Evolutionary conservation across 139 green algal species (phyloP).

Genomic region (Raphidocelis subcapitata): DNA sequence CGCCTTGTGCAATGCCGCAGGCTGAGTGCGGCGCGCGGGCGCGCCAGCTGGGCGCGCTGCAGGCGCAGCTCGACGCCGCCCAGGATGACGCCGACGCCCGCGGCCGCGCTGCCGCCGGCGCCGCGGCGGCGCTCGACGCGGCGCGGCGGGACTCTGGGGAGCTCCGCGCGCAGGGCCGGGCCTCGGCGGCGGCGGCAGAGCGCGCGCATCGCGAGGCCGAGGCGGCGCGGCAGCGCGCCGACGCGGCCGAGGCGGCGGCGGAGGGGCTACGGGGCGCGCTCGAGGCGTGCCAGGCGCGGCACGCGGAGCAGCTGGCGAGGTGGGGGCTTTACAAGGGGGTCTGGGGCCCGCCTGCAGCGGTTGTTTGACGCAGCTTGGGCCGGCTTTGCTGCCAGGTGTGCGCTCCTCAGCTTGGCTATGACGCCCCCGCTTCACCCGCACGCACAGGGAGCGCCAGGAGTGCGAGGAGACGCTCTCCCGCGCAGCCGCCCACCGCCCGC

Average conservation of each 20-base stretch:
- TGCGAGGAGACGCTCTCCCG: constrained; percentile 26
- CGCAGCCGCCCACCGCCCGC: constrained; percentile 13
- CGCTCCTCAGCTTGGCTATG: background rate
- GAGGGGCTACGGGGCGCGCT: constrained; percentile 38
- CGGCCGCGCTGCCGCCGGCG: constrained; percentile 8
- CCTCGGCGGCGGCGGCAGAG: constrained; percentile 4
- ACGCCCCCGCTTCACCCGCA: background rate
- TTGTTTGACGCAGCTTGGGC: too few species aligned
- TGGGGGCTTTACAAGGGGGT: constrained; percentile 1
- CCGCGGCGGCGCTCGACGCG: background rate
- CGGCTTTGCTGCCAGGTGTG: too few species aligned
- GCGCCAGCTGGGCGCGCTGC: background rate
- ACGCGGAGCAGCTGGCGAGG: constrained; percentile 52
- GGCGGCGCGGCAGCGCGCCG: constrained; percentile 6
- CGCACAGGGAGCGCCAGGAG: constrained; percentile 48
- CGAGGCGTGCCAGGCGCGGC: constrained; percentile 28
- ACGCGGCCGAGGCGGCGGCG: constrained; percentile 35
- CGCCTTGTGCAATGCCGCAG: background rate
- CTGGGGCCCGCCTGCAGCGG: background rate
- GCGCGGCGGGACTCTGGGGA: constrained; percentile 35
- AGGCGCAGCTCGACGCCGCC: constrained; percentile 11
- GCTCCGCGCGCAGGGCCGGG: constrained; percentile 1
- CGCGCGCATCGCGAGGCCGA: constrained; percentile 4
- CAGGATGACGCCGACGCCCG: constrained; percentile 3
- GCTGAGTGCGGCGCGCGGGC: constrained; percentile 3